phyloP scores from a whole-genome alignment of 2,329 filamentous ascomycete species.

The Penicillium brevicompactum region DNA sequence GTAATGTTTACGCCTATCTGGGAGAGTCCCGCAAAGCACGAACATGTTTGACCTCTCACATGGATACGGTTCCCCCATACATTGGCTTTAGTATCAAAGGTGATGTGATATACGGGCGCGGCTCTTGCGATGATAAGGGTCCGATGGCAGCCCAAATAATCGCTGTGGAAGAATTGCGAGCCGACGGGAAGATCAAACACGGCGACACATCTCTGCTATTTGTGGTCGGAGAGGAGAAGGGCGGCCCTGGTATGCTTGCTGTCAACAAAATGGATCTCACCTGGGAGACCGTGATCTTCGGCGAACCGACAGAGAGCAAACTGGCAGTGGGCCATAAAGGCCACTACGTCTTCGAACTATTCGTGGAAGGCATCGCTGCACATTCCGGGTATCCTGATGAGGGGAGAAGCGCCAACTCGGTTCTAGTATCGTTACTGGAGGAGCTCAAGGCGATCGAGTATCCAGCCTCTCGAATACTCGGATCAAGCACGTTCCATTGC shows the following conservation, averaged over 20 bases:
- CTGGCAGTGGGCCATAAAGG: slow-evolving; percentile 59
- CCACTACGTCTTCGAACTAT: slow-evolving; percentile 35
- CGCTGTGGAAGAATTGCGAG: slow-evolving; percentile 62
- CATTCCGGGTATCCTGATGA: slow-evolving; percentile 40
- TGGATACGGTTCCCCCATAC: too few relatives aligned
- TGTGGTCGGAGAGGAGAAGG: slow-evolving; percentile 61
- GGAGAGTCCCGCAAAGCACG: too few relatives aligned
- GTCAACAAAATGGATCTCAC: slow-evolving; percentile 47
- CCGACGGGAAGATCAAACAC: slow-evolving; percentile 40
- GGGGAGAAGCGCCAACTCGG: too few relatives aligned
- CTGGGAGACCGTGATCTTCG: slow-evolving; percentile 55
- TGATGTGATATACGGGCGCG: too few relatives aligned
- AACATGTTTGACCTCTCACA: too few relatives aligned
- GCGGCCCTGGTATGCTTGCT: slow-evolving; percentile 58
- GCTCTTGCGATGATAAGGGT: too few relatives aligned
- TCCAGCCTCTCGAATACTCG: too few relatives aligned
- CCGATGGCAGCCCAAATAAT: slow-evolving; percentile 67
- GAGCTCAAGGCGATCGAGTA: too few relatives aligned
- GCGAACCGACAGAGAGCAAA: slow-evolving; percentile 59
- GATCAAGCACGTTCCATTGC: too few relatives aligned
- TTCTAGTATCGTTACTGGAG: too few relatives aligned
- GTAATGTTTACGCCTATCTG: too few relatives aligned
- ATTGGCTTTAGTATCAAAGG: too few relatives aligned
- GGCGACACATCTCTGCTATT: slow-evolving; percentile 64
- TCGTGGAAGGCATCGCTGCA: slow-evolving; percentile 31